Base-by-base conservation (phyloP, 192 early-diverging fungal genomes). In the Thoreauomyces humboldtii region DNA sequence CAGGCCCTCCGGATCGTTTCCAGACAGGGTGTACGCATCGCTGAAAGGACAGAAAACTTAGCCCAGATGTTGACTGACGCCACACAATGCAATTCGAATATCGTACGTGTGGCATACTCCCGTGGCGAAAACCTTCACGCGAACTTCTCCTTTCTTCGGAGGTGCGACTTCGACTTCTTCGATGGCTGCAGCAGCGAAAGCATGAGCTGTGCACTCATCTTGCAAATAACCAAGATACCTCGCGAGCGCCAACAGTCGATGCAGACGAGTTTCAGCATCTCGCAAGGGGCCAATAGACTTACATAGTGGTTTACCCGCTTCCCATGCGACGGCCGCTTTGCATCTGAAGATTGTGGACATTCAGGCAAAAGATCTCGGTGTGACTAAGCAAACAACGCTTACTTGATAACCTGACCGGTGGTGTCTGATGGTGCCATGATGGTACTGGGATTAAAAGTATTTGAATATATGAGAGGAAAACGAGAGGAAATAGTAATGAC, bases 281-380 rank as follows among this genome's bases (percentile, higher is more conserved):
- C 28, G 1, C 15, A 14, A 24, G 50, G 17, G 15, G 22, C 50
- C 14, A 24, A 0, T 14, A 1, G 12, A 84, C 89, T 71, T 87
- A 94, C 92, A 84, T 28, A 98, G 84, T 33, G 93, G 92, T 75
- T 96, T 90, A 34, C 83, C 86, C 53, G 96, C 85, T 63, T 91
- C 92, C 94, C 94, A 96, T 59, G 96, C 96, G 47, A 98, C 76
- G 19, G 96, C 96, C 53, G 96, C 96, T 70, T 88, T 88, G 80
- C 96, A 82, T 29, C 69, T 77, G 61, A 79, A 78, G 44, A 78
- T 60, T 62, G 72, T 29, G 12, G 42, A 60, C 0, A 1, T 32
- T 46, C 38, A 65, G 12, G 29, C 41, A 48, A 52, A 14, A 32
- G 41, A 66, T 67, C 50, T 37, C 46, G 38, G 38, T 17, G 17